These are phyloP conservation scores for Calocera cornea DNA, from an alignment of 768 basidiomycete species.

Conservation along the genomic window DNA sequence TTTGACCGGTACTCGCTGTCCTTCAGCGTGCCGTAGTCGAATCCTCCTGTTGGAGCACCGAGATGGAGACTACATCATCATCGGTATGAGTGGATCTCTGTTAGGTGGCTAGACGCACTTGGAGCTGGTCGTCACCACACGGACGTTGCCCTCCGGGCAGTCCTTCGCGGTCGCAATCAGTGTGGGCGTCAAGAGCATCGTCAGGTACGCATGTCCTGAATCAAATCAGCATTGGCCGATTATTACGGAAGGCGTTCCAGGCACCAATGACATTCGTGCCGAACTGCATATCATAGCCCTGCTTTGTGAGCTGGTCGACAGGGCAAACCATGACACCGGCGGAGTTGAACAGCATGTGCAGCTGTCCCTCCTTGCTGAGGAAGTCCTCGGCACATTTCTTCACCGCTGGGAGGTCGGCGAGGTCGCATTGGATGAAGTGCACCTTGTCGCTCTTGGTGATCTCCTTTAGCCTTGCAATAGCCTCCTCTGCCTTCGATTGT, in stretches of 20 bases:
- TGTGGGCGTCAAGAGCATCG: constrained; percentile 6
- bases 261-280: constrained; percentile 40
- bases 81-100: neutral
- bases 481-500: constrained; percentile 32
- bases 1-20: neutral
- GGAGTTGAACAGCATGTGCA: constrained; percentile 24
- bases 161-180: constrained; percentile 27
- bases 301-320: constrained; percentile 10
- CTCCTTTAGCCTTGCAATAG: constrained; percentile 40
- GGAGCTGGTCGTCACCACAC: constrained; percentile 38
- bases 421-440: constrained; percentile 32
- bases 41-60: neutral
- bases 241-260: too few relatives aligned
- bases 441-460: constrained; percentile 33
- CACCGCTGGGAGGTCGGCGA: constrained; percentile 32
- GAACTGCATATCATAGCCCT: constrained; percentile 27
- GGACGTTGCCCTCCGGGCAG: constrained; percentile 31
- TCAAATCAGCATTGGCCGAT: neutral
- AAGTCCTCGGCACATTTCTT: constrained; percentile 33
- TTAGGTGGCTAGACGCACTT: neutral
- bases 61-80: neutral
- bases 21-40: neutral
- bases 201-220: constrained; percentile 24
- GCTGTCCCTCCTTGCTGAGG: constrained; percentile 18
- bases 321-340: constrained; percentile 16